Conservation (phyloP, 2,329 filamentous ascomycete species). For the Aspergillus fischeri region DNA sequence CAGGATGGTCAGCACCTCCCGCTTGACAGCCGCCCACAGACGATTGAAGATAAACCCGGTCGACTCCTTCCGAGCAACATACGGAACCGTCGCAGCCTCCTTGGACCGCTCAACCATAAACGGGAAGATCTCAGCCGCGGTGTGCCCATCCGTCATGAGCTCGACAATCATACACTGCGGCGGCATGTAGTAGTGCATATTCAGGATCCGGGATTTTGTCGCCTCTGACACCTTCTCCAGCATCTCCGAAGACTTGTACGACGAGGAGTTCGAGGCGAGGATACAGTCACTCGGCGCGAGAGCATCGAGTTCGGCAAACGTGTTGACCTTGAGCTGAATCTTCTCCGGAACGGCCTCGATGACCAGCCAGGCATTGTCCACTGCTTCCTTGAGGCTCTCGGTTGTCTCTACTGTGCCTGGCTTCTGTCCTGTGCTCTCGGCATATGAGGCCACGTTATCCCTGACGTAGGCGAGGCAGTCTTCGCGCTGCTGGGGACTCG, state of each 20-base stretch:
- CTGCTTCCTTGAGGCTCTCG: constrained; percentile 38
- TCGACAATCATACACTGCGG: constrained; percentile 46
- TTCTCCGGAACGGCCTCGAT: constrained; percentile 53
- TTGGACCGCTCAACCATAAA: constrained; percentile 42
- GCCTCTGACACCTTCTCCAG: constrained; percentile 38
- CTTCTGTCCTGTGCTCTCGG: constrained; percentile 21
- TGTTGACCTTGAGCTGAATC: constrained; percentile 46
- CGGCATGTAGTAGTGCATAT: constrained; percentile 53
- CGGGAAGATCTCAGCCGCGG: constrained; percentile 40
- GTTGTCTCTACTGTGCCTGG: constrained; percentile 31
- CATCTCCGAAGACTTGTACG: constrained; percentile 50
- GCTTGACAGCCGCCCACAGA: constrained; percentile 55
- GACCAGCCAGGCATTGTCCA: constrained; percentile 50
- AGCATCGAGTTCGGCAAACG: constrained; percentile 46
- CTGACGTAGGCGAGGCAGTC: constrained; percentile 32
- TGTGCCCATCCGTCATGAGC: constrained; percentile 51
- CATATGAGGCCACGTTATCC: constrained; percentile 30
- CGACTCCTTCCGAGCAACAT: constrained; percentile 45
- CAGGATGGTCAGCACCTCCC: constrained; percentile 48
- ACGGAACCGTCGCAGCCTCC: constrained; percentile 42
- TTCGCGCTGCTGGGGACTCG: constrained; percentile 26
- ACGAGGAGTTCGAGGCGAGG: constrained; percentile 50
- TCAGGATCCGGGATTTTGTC: constrained; percentile 41
- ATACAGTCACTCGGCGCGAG: constrained; percentile 45
- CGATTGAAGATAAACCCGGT: constrained; percentile 55